Percentiles rank a stretch among this genome's conserved stretches.
Evolutionary conservation across 129 eudicot species (phyloP).

Genomic region (Gnaphalium uliginosum): DNA sequence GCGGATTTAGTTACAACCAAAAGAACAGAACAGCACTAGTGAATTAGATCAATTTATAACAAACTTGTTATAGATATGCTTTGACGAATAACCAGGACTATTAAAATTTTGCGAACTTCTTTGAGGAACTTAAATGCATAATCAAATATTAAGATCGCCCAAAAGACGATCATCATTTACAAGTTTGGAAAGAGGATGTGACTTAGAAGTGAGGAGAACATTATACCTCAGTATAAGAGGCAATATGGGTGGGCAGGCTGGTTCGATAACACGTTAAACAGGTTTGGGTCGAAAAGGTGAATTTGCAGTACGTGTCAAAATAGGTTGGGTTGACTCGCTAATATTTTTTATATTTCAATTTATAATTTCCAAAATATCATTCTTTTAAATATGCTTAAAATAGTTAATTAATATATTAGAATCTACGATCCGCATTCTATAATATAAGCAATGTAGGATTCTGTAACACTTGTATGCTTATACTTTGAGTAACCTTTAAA

Average conservation of each 20-base stretch:
- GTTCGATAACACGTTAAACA: background rate
- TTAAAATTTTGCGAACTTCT: background rate
- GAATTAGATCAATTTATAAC: background rate
- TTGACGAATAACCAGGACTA: background rate
- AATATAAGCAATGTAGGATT: background rate
- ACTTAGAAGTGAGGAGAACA: background rate
- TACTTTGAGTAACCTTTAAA: background rate
- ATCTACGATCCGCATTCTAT: too few species aligned
- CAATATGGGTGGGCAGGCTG: background rate
- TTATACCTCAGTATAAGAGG: background rate
- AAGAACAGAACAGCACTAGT: background rate
- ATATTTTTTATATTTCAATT: background rate
- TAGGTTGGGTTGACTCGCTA: background rate
- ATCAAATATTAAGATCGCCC: background rate
- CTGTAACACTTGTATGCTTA: background rate
- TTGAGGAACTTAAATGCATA: background rate
- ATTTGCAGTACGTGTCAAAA: background rate
- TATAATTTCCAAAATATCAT: background rate
- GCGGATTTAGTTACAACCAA: slow-evolving; percentile 6
- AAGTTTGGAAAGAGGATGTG: background rate
- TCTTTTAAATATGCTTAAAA: too few species aligned
- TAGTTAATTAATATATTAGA: too few species aligned
- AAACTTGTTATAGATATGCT: background rate
- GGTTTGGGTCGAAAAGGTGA: background rate
- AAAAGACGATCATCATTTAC: background rate